Evolutionary conservation across 495 filamentous ascomycete genomes (phyloP).

Genomic region (Podospora australis): DNA sequence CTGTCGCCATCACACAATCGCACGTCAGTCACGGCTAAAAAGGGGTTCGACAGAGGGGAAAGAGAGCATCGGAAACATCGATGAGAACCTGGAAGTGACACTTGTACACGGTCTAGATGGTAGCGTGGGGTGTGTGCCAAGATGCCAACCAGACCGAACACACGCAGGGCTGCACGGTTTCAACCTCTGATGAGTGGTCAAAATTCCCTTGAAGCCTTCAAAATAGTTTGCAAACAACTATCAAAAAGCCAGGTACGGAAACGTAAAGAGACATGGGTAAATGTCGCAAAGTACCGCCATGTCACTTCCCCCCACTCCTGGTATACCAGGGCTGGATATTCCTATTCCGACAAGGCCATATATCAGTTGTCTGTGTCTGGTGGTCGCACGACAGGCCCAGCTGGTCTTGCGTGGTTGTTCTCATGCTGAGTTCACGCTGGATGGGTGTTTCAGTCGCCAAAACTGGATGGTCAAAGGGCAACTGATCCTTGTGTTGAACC

Average conservation of each 20-base stretch:
- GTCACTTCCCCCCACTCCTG: too few relatives aligned
- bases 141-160: background rate
- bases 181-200: background rate
- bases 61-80: background rate
- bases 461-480: constrained; percentile 1
- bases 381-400: too few relatives aligned
- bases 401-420: background rate
- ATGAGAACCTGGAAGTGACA: too few relatives aligned
- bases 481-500: background rate
- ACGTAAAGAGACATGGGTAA: too few relatives aligned
- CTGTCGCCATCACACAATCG: constrained; percentile 4
- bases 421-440: too few relatives aligned
- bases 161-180: background rate
- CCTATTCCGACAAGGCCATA: too few relatives aligned
- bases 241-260: too few relatives aligned
- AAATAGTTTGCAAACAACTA: too few relatives aligned
- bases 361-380: too few relatives aligned
- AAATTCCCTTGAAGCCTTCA: too few relatives aligned
- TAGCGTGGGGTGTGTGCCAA: constrained; percentile 1
- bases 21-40: background rate
- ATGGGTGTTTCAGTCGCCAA: constrained; percentile 2
- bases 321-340: too few relatives aligned
- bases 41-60: background rate
- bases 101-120: background rate
- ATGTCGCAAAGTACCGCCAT: background rate